A percentile compares a stretch with the other conserved stretches of the same genome.
Evolutionary conservation across 805 yeast species (phyloP).

Genomic region (Candida verbasci): DNA sequence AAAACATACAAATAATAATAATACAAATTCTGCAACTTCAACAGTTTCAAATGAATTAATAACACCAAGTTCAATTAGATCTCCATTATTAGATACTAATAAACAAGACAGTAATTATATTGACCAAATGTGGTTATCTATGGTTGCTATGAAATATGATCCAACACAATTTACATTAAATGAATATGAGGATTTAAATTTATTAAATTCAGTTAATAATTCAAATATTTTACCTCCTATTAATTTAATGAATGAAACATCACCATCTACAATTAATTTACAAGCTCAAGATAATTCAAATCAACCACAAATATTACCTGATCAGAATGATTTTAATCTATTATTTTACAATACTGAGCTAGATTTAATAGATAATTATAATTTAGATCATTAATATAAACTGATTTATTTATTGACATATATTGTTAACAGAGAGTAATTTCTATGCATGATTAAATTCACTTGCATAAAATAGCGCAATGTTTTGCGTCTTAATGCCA

Average conservation of each 20-base stretch:
- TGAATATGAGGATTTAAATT: neutral
- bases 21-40: neutral
- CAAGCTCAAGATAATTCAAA: neutral
- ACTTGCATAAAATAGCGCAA: too few species aligned
- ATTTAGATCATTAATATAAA: constrained; percentile 3
- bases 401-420: too few species aligned
- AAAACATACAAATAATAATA: neutral
- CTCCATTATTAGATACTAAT: constrained; percentile 1
- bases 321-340: neutral
- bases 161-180: neutral
- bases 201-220: neutral
- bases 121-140: constrained; percentile 25
- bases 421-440: too few species aligned
- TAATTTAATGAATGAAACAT: too few species aligned
- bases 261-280: too few species aligned
- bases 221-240: neutral
- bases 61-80: constrained; percentile 4
- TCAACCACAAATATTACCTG: neutral
- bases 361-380: constrained; percentile 3
- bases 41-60: neutral
- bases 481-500: too few species aligned
- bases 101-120: constrained; percentile 12
- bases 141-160: constrained; percentile 19
- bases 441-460: too few species aligned
- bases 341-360: neutral